phyloP scores from a whole-genome alignment of 1,284 basidiomycete genomes.

The Sporisorium scitamineum region DNA sequence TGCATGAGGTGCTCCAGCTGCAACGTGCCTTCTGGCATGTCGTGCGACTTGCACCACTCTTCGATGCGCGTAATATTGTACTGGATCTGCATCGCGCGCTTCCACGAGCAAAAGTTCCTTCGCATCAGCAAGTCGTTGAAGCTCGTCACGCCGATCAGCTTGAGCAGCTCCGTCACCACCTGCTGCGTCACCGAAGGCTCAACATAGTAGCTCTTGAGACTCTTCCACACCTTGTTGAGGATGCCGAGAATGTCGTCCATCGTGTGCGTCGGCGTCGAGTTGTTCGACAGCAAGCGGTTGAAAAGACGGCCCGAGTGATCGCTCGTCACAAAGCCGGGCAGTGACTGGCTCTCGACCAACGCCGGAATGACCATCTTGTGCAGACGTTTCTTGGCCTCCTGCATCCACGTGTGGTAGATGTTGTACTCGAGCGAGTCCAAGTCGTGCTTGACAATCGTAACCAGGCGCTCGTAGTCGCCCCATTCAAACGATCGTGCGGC shows the following conservation, averaged over 20 bases:
- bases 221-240: constrained; percentile 98
- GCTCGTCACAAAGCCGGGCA: constrained; percentile 96
- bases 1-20: constrained; percentile 99
- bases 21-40: constrained; percentile 98
- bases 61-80: constrained; percentile 79
- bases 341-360: constrained; percentile 94
- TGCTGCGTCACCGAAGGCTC: constrained; percentile 98
- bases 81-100: constrained; percentile 76
- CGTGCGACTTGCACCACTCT: constrained; percentile 76
- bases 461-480: constrained; percentile 95
- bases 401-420: constrained; percentile 99
- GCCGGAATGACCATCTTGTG: constrained; percentile 99
- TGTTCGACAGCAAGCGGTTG: constrained; percentile 84
- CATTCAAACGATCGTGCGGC: constrained; percentile 93
- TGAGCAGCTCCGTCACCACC: constrained; percentile 94
- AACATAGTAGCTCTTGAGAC: constrained; percentile 98
- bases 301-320: constrained; percentile 93
- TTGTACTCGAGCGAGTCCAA: constrained; percentile 98
- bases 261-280: constrained; percentile 87
- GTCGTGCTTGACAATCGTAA: constrained; percentile 98
- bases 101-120: constrained; percentile 99
- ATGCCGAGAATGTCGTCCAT: constrained; percentile 99
- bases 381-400: constrained; percentile 95
- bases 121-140: constrained; percentile 99
- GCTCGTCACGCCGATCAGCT: constrained; percentile 94